A percentile compares a stretch with the other conserved stretches of the same genome.
These are phyloP conservation scores for Hansenula anomala DNA, from an alignment of 1,139 yeast species.

Conservation along the genomic window DNA sequence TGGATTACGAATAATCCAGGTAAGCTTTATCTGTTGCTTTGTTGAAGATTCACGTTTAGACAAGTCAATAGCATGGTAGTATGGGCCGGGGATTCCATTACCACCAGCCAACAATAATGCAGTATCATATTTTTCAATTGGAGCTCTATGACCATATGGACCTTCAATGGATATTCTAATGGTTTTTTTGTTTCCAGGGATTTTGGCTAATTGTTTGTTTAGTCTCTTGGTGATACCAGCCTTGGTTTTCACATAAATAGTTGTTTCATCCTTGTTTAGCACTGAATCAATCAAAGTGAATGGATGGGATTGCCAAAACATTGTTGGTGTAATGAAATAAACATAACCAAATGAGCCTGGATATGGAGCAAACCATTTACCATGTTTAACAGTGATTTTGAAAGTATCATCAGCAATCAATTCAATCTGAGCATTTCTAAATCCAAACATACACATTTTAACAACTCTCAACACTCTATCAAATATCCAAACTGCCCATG, in stretches of 20 bases:
- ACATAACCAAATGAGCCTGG: conserved; percentile 65
- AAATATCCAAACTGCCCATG: conserved; percentile 57
- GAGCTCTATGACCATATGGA: conserved; percentile 54
- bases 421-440: conserved; percentile 41
- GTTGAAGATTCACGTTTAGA: conserved; percentile 5
- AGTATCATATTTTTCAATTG: conserved; percentile 51
- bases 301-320: conserved; percentile 74
- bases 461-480: conserved; percentile 51
- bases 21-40: conserved; percentile 32
- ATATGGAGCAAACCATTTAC: conserved; percentile 37
- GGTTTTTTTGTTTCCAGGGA: conserved; percentile 9
- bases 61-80: conserved; percentile 27
- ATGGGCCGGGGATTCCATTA: conserved; percentile 69
- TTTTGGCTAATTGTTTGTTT: conserved; percentile 19
- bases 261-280: conserved; percentile 28
- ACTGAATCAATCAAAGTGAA: conserved; percentile 47
- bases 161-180: conserved; percentile 49
- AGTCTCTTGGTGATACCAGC: conserved; percentile 35
- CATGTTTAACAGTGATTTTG: conserved; percentile 30
- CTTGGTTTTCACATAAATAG: conserved; percentile 36
- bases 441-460: conserved; percentile 47
- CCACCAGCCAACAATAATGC: conserved; percentile 63
- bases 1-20: conserved; percentile 48
- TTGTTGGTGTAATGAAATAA: conserved; percentile 45
- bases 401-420: conserved; percentile 37